Base-by-base conservation (phyloP, 495 filamentous ascomycete species). In the Aspergillus carlsbadensis region DNA sequence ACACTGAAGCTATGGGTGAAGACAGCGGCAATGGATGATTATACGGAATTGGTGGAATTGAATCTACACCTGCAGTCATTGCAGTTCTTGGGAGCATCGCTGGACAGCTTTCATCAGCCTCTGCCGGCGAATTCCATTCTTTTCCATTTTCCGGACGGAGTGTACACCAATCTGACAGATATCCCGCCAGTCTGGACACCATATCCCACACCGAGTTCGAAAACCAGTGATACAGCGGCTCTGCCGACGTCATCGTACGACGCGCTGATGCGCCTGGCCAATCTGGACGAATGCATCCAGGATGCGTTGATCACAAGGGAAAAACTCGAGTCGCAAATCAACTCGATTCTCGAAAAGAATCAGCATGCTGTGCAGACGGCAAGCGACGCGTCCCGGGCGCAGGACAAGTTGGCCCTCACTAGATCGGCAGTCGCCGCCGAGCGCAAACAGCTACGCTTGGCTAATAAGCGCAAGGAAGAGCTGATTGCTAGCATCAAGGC, bases 201-300 rank as follows among this genome's bases (percentile, higher is more conserved):
- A 39, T 64, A 56, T 44, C 61, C 63, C 45, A 55, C 57, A 13
- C 50, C 43, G 15, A 36, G 31, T 20, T 29, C 46, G 14, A 54
- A 50, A 44, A 70, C 76, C 57, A 71, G 71, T 8, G 68, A 66
- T 40, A 61, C 63, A 11, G 48, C 14, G 58, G 72, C 60, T 2
- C 60, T 84, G 51, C 64, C 77, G 0, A 94, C 90, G 1, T 90
- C 91, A 5, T 92, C 91, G 1, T 98, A 96, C 71, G 94, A 95
- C 64, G 84, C 89, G 1, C 74, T 98, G 41, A 95, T 96, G 88
- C 84, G 87, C 29, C 78, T 98, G 26, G 87, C 89, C 13, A 97
- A 90, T 50, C 75, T 98, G 35, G 92, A 96, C 56, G 88, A 91
- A 63, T 96, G 92, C 56, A 88, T 98, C 33, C 89, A 96, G 69